These are phyloP conservation scores for Candida xiaguanensis DNA, from an alignment of 805 yeast species.

Conservation along the genomic window DNA sequence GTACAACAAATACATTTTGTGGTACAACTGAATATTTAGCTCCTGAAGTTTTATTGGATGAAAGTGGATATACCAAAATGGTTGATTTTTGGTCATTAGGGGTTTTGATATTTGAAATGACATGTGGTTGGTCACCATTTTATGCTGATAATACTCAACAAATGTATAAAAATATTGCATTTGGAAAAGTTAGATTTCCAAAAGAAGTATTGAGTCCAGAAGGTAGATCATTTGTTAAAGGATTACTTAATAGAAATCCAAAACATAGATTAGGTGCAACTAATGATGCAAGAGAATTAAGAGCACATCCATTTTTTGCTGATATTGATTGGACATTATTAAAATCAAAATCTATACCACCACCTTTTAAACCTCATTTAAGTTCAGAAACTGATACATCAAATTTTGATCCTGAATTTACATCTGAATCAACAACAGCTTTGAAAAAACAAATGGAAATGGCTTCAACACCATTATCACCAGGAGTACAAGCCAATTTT, in stretches of 20 bases:
- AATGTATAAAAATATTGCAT: slow-evolving; percentile 98
- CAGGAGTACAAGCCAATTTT: slow-evolving; percentile 94
- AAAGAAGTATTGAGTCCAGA: slow-evolving; percentile 90
- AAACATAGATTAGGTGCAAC: slow-evolving; percentile 89
- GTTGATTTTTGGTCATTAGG: slow-evolving; percentile 99
- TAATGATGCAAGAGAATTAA: slow-evolving; percentile 88
- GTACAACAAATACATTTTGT: slow-evolving; percentile 94
- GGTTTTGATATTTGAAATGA: slow-evolving; percentile 95
- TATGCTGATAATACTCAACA: slow-evolving; percentile 97
- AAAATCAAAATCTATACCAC: slow-evolving; percentile 78
- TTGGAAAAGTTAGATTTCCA: slow-evolving; percentile 96
- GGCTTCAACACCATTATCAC: slow-evolving; percentile 81
- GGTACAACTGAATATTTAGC: slow-evolving; percentile 98
- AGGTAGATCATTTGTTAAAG: slow-evolving; percentile 94
- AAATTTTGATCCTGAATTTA: slow-evolving; percentile 97
- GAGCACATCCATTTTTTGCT: slow-evolving; percentile 86
- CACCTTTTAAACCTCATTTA: slow-evolving; percentile 95
- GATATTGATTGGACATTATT: slow-evolving; percentile 90
- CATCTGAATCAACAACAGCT: slow-evolving; percentile 83
- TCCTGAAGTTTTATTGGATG: slow-evolving; percentile 93
- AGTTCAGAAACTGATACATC: slow-evolving; percentile 90
- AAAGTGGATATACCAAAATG: slow-evolving; percentile 96
- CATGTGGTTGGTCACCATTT: slow-evolving; percentile 99
- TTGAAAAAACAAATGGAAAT: slow-evolving; percentile 63
- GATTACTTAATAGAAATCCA: slow-evolving; percentile 91